Base-by-base conservation (phyloP, 2,329 filamentous ascomycete species). In the Piedraia hortae region DNA sequence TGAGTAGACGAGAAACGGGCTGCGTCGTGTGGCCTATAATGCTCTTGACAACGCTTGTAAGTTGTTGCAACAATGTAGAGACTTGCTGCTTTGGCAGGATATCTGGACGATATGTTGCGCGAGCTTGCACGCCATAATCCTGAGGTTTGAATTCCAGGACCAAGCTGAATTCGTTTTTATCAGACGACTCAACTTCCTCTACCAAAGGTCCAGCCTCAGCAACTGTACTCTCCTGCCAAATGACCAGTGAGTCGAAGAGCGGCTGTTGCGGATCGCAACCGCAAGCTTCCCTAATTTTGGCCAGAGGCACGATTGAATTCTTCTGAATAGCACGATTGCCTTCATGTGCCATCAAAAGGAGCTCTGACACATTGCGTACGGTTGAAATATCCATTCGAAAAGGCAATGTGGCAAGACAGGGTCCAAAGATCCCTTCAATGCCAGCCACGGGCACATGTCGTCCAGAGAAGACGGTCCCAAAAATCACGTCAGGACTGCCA, bases 391-490 rank as follows among this genome's bases (percentile, higher is more conserved):
- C 52, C 3, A 68, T 43, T n/a, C 75, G 56, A 2, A 77, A 48
- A 2, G 80, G 80, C 4, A 85, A 44, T 0, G 73, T 70, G 1
- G 66, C 53, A 22, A 91, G 64, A 34, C 72, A 85, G 6, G 80
- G 80, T 0, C 80, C 80, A 25, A 82, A 51, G 3, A 80, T 58
- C 2, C 59, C 50, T 29, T 89, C 75, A 15, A 89, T 62, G 0
- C 56, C 60, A 3, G 53, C 38, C 2, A 90, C 40, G 0, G 73
- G 60, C n/a, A 78, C 43, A 2, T 70, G 75, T 24, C 80, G 58
- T 2, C 78, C 78, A 6, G 78, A 89, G 7, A 72, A 71, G 3
- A 90, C 73, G 2, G 64, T 69, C 1, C 80, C 80, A 17, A 89
- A 59, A 1, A 66, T 51, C 2, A 80, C 48, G 37, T 90, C 74